Evolutionary conservation across 768 basidiomycete species (phyloP).

Genomic region (Lentinula guzmanii): DNA sequence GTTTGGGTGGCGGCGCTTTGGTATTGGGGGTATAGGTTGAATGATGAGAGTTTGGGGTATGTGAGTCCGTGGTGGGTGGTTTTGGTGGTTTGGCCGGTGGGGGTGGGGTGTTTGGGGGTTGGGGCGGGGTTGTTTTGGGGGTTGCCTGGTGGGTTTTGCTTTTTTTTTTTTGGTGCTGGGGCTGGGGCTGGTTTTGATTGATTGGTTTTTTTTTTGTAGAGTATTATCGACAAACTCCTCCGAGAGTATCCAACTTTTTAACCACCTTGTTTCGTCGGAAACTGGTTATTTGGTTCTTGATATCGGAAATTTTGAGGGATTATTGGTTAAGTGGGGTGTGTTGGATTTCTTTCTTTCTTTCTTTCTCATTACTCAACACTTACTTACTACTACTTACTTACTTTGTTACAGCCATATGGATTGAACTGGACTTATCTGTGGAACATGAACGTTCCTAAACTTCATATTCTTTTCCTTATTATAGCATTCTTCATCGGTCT

Average conservation of each 20-base stretch:
- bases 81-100: conserved; percentile 48
- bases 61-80: conserved; percentile 69
- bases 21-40: conserved; percentile 90
- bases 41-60: conserved; percentile 42
- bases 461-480: conserved; percentile 80
- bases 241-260: conserved; percentile 91
- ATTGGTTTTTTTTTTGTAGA: conserved; percentile 32
- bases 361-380: not conserved
- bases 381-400: conserved; percentile 13
- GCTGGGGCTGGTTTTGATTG: no score
- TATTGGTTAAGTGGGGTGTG: conserved; percentile 86
- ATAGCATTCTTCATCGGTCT: conserved; percentile 81
- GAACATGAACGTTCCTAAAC: conserved; percentile 76
- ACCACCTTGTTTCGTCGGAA: conserved; percentile 85
- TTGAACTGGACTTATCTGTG: conserved; percentile 95
- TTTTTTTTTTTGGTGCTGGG: no score
- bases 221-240: conserved; percentile 93
- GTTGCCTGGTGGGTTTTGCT: conserved; percentile 53
- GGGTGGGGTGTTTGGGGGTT: conserved; percentile 49
- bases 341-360: conserved; percentile 11
- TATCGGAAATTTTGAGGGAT: conserved; percentile 86
- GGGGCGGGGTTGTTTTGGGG: conserved; percentile 68
- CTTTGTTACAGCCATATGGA: conserved; percentile 63
- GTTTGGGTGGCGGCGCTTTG: conserved; percentile 85
- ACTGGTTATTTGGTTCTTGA: conserved; percentile 92